Evolutionary conservation across 352 stramenopile species (phyloP).

Genomic region (Globisporangium iwayamae): DNA sequence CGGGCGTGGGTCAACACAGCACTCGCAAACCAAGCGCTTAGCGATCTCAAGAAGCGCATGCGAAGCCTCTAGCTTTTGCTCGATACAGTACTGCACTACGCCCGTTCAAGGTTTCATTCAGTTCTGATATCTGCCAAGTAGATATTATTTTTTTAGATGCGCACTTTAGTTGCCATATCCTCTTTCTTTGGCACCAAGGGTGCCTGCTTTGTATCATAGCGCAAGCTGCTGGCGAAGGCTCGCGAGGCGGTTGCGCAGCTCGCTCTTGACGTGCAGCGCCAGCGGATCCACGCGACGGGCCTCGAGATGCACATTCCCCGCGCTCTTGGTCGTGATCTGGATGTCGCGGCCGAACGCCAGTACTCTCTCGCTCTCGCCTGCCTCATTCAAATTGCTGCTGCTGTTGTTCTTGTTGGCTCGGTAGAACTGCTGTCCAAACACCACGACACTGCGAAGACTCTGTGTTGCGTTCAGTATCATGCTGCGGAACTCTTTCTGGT

Average conservation of each 20-base stretch:
- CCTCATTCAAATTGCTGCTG: not conserved
- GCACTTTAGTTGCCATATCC: too few relatives aligned
- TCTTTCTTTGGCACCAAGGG: too few relatives aligned
- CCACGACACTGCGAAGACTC: conserved; percentile 4
- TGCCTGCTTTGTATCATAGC: not conserved
- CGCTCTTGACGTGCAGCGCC: conserved; percentile 35
- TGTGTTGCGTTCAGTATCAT: not conserved
- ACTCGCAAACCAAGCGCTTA: too few relatives aligned
- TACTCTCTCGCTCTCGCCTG: conserved; percentile 26
- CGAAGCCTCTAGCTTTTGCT: too few relatives aligned
- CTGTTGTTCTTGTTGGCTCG: conserved; percentile 10
- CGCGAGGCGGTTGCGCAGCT: conserved; percentile 35
- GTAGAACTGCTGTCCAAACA: conserved; percentile 70
- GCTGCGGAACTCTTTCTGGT: not conserved
- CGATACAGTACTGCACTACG: too few relatives aligned
- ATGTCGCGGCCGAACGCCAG: conserved; percentile 68
- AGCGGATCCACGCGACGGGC: conserved; percentile 45
- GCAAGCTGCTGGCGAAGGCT: not conserved
- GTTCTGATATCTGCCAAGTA: too few relatives aligned
- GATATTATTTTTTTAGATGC: too few relatives aligned
- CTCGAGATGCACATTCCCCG: conserved; percentile 53
- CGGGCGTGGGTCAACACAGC: too few relatives aligned
- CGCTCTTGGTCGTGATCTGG: conserved; percentile 48
- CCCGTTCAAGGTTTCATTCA: too few relatives aligned
- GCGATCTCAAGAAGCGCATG: too few relatives aligned